Percentiles rank a stretch among this genome's conserved stretches.
phyloP scores from a whole-genome alignment of 108 stramenopile species.

The Cyclotella choctawhatcheeana region DNA sequence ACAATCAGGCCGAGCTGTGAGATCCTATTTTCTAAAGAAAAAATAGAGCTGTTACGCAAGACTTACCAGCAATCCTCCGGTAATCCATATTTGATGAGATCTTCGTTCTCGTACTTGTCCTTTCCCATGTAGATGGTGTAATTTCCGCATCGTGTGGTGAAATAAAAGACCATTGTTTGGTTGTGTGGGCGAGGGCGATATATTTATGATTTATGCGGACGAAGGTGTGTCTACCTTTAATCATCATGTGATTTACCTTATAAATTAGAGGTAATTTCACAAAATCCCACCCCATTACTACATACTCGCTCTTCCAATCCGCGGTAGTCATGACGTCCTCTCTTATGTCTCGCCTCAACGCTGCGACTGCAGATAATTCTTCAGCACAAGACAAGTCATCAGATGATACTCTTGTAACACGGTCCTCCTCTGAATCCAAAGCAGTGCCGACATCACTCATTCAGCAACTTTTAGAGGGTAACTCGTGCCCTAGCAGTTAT shows the following conservation, averaged over 20 bases:
- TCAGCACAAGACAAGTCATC: background rate
- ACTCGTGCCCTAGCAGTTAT: background rate
- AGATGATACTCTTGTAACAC: background rate
- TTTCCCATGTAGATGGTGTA: constrained; percentile 88
- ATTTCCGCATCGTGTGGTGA: constrained; percentile 72
- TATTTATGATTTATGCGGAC: no score
- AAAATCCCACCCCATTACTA: no score
- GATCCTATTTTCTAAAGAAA: no score
- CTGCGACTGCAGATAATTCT: background rate
- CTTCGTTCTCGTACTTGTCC: constrained; percentile 98
- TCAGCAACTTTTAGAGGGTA: constrained; percentile 12
- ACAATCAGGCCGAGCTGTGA: no score
- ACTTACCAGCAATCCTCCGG: constrained; percentile 84
- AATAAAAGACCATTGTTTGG: constrained; percentile 74
- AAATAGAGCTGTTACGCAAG: no score
- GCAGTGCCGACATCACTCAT: constrained; percentile 9
- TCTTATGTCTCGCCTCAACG: constrained; percentile 38
- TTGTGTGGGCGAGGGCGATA: no score
- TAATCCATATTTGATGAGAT: constrained; percentile 95
- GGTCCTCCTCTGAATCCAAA: background rate
- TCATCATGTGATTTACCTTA: no score
- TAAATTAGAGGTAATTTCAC: no score
- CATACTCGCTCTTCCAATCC: no score
- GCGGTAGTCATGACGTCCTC: no score
- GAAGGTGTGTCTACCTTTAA: no score